Evolutionary conservation across 228 moss, liverwort and hornwort genomes (phyloP), one percentile per base, ranked within the genome.

Genomic region (Sphagnum magellanicum): DNA sequence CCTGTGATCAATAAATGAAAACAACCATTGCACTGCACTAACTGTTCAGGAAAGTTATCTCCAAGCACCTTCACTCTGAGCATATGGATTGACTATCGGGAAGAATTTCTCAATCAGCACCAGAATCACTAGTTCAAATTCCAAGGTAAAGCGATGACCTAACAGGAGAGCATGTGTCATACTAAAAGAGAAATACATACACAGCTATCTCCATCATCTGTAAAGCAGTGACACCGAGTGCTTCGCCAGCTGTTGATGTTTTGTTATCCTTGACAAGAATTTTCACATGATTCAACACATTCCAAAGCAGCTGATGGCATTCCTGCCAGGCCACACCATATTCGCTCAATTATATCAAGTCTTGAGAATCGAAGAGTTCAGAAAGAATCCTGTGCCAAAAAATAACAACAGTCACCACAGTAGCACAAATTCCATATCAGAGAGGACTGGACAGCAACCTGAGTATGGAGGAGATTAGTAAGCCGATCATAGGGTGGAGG

Each of bases 161-260:
- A 55, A 55, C 55, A 8, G 1, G 55, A 12, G 55, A 55, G 12
- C 8, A 8, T n/a, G 4, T 8, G 55, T 55, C 55, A 55, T 55
- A 55, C 8, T 8, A 55, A 8, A 1, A 55, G 12, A 8, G 9
- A 1, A 12, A 55, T 8, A 55, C 55, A 8, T 55, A 55, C 55
- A 79, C 71, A 74, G 80, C 72, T 59, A 83, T 80, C 59, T 83
- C 80, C 83, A 87, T 81, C 80, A 87, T 87, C 65, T 87, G 87
- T 70, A 87, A 61, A 76, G 87, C 87, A 68, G 80, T 83, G 8
- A 87, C 80, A 70, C 87, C 87, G 51, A 87, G 78, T 63, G 81
- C 68, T 74, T 87, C 87, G 72, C 87, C 83, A 70, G 83, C 81
- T 58, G 87, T 87, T 60, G 76, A 76, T 49, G 83, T 70, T 53